These are phyloP conservation scores for Heterotrichella gracilis DNA, from an alignment of 352 stramenopile genomes.

Conservation along the genomic window DNA sequence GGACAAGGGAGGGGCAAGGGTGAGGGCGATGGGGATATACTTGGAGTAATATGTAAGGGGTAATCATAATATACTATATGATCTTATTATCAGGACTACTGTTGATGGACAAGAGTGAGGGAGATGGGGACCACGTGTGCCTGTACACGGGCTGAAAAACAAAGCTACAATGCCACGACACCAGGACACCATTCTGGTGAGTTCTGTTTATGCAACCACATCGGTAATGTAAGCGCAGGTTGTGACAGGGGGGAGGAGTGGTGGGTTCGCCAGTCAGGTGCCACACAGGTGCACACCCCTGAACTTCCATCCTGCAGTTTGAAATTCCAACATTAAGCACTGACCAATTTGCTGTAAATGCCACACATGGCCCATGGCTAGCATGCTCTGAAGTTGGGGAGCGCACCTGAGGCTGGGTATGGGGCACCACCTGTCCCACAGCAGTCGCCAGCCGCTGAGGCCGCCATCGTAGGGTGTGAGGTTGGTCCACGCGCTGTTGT, in stretches of 20 bases:
- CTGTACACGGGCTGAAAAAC: background rate
- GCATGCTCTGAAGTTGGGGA: background rate
- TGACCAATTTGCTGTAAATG: background rate
- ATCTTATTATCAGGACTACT: background rate
- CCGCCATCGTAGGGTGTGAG: constrained; percentile 30
- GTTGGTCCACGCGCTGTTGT: constrained; percentile 30
- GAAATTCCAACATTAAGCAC: too few species aligned
- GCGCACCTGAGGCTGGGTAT: constrained; percentile 9
- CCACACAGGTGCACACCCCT: too few species aligned
- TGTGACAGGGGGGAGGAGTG: background rate
- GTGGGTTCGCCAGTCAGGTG: too few species aligned
- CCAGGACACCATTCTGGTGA: background rate
- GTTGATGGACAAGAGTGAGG: too few species aligned
- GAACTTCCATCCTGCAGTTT: too few species aligned
- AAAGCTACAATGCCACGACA: constrained; percentile 10
- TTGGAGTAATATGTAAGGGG: too few species aligned
- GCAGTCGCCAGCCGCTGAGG: constrained; percentile 42
- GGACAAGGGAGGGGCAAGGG: too few species aligned
- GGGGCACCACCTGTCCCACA: constrained; percentile 26
- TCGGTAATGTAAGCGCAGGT: background rate
- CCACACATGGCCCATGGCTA: background rate
- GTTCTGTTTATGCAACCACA: constrained; percentile 12
- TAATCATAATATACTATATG: background rate
- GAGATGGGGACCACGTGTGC: background rate
- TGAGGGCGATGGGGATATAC: too few species aligned